phyloP scores from a whole-genome alignment of 257 asterid species.

The Verbascum thapsus region DNA sequence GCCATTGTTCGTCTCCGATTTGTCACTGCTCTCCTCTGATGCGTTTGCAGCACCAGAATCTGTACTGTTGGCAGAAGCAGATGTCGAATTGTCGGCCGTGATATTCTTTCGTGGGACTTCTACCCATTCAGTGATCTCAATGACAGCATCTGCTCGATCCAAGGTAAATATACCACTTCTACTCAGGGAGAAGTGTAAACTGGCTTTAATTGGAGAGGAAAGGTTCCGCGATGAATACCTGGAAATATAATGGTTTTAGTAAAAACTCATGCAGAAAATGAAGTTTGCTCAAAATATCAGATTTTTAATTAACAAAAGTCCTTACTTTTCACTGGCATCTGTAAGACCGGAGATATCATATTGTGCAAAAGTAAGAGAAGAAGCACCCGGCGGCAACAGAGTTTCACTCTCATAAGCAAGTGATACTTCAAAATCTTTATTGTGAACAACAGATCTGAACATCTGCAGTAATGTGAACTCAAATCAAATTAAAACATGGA shows the following conservation, averaged over 20 bases:
- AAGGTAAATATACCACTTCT: conserved; percentile 85
- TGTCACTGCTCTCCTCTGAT: conserved; percentile 63
- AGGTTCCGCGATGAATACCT: conserved; percentile 92
- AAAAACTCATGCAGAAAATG: conserved; percentile 27
- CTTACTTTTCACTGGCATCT: conserved; percentile 83
- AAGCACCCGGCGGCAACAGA: conserved; percentile 69
- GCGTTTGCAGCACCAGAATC: conserved; percentile 47
- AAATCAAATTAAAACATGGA: conserved; percentile 25
- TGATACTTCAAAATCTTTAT: conserved; percentile 89
- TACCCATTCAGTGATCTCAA: conserved; percentile 97
- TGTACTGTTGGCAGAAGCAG: conserved; percentile 60
- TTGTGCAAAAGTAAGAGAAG: conserved; percentile 70
- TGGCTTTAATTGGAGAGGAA: conserved; percentile 93
- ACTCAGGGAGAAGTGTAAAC: conserved; percentile 89
- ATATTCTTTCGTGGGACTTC: conserved; percentile 89
- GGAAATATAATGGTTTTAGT: conserved; percentile 21
- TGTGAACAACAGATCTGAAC: conserved; percentile 86
- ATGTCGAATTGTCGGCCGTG: conserved; percentile 78
- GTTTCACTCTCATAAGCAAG: conserved; percentile 87
- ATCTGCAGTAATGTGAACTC: conserved; percentile 49
- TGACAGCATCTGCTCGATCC: conserved; percentile 90
- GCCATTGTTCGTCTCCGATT: conserved; percentile 47
- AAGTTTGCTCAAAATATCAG: conserved; percentile 25
- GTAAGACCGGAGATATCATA: conserved; percentile 87
- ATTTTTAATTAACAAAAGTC: conserved; percentile 25